Evolutionary conservation across 306 rosid genomes (phyloP).

Genomic region (Medicago lupulina): DNA sequence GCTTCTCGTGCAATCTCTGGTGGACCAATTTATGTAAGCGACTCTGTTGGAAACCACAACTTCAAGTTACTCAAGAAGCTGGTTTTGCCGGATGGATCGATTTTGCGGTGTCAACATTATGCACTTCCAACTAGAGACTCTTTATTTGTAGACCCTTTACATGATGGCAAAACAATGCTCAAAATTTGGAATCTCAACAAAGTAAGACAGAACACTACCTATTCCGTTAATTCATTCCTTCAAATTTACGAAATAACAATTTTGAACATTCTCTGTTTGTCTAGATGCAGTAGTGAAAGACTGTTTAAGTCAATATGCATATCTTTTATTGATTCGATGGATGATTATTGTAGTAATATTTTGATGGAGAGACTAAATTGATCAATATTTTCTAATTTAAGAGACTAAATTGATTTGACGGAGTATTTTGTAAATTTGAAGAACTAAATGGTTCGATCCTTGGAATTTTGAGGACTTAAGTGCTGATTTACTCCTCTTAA

Average conservation of each 20-base stretch:
- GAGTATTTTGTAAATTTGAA: too few relatives aligned
- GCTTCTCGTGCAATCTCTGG: constrained; percentile 83
- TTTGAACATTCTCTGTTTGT: too few relatives aligned
- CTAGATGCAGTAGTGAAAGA: background rate
- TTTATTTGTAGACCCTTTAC: constrained; percentile 72
- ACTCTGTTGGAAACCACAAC: constrained; percentile 73
- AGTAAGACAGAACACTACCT: constrained; percentile 44
- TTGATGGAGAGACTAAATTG: too few relatives aligned
- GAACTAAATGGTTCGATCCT: too few relatives aligned
- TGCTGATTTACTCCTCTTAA: too few relatives aligned
- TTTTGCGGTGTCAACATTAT: constrained; percentile 72
- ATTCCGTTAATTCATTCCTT: background rate
- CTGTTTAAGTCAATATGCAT: too few relatives aligned
- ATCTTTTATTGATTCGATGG: too few relatives aligned
- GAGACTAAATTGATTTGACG: too few relatives aligned
- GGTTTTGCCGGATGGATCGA: constrained; percentile 68
- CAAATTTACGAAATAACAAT: too few relatives aligned
- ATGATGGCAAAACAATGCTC: constrained; percentile 80
- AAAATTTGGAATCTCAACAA: constrained; percentile 86
- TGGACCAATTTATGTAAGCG: constrained; percentile 78
- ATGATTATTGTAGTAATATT: too few relatives aligned
- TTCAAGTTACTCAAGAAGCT: constrained; percentile 67
- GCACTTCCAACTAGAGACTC: constrained; percentile 84
- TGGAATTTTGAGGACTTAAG: too few relatives aligned
- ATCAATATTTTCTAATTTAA: too few relatives aligned